Evolutionary conservation across 2,329 filamentous ascomycete genomes (phyloP).

Genomic region (Trichoderma endophyticum): DNA sequence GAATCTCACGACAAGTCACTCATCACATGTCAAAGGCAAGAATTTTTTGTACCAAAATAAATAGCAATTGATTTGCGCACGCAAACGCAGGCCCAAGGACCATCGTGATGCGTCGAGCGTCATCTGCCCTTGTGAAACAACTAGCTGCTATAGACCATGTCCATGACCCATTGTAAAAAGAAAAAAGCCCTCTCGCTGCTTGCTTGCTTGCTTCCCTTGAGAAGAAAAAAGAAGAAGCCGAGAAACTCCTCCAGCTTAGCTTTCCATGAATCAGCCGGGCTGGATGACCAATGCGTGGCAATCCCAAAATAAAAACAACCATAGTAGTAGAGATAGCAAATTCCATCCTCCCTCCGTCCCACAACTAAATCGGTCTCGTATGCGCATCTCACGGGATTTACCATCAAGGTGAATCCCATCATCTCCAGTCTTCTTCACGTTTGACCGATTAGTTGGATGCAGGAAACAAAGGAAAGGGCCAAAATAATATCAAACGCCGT

Average conservation of each 20-base stretch:
- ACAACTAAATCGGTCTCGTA: neutral
- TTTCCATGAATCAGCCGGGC: neutral
- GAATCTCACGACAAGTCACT: neutral
- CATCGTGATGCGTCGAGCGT: neutral
- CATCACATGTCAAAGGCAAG: neutral
- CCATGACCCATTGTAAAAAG: neutral
- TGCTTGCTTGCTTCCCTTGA: neutral
- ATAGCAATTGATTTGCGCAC: constrained; percentile 1
- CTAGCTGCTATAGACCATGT: neutral
- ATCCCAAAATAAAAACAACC: neutral
- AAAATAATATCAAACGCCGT: constrained; percentile 28
- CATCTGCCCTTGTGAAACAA: neutral
- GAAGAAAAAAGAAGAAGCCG: neutral
- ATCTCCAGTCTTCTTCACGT: constrained; percentile 2
- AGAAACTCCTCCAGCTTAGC: neutral
- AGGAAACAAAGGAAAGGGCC: constrained; percentile 20
- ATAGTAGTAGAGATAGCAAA: neutral
- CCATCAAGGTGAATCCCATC: neutral
- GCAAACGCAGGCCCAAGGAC: neutral
- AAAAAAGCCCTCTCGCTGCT: neutral
- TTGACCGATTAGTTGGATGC: constrained; percentile 16
- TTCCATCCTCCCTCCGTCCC: neutral
- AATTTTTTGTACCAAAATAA: neutral
- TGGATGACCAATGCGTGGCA: neutral
- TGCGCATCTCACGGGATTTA: neutral